phyloP scores from a whole-genome alignment of 192 early-diverging fungal species.

The Dispira simplex region DNA sequence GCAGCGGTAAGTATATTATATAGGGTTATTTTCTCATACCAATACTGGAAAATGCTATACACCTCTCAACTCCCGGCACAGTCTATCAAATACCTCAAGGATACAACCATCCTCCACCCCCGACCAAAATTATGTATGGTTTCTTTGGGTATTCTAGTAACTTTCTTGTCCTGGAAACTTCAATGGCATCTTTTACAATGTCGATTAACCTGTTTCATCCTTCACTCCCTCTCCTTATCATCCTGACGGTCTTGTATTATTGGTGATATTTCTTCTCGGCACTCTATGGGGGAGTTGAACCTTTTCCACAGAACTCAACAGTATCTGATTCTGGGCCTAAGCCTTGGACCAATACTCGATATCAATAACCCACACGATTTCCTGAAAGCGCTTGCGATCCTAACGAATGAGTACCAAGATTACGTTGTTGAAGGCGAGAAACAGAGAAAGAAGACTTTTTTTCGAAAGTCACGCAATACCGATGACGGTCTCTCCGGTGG shows the following conservation, averaged over 20 bases:
- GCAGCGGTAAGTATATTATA: constrained; percentile 14
- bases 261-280: not conserved
- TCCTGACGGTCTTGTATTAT: not conserved
- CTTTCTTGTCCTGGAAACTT: not conserved
- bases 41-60: not conserved
- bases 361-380: constrained; percentile 45
- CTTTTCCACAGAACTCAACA: constrained; percentile 27
- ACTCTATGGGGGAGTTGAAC: not conserved
- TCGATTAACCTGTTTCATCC: not conserved
- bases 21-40: not conserved
- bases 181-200: not conserved
- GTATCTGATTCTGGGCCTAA: constrained; percentile 48
- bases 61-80: not conserved
- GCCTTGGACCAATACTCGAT: constrained; percentile 43
- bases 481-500: constrained; percentile 16
- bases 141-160: not conserved
- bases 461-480: constrained; percentile 24
- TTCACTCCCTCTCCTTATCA: not conserved
- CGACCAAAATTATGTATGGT: not conserved
- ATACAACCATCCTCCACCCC: not conserved
- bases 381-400: constrained; percentile 38
- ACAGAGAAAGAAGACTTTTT: constrained; percentile 20
- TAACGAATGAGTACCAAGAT: constrained; percentile 39
- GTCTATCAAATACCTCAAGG: not conserved
- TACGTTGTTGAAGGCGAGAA: constrained; percentile 25